phyloP scores from a whole-genome alignment of 148 eudicot species.

The Cornus kousa region DNA sequence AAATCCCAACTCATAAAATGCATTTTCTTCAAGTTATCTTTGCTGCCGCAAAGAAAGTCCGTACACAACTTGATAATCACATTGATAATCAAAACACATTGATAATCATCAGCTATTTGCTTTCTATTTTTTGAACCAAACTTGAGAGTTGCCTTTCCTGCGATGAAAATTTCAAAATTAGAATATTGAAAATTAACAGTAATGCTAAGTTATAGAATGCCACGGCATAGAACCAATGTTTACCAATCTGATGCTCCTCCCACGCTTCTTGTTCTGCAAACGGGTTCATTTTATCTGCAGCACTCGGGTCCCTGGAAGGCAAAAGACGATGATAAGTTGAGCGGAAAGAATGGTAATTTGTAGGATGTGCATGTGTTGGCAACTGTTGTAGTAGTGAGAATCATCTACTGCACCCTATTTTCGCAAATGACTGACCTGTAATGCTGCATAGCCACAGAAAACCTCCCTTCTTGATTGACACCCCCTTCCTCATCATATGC shows the following conservation, averaged over 20 bases:
- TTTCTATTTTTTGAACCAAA: slow-evolving; percentile 63
- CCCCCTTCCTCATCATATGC: slow-evolving; percentile 79
- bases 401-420: not conserved
- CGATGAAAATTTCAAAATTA: slow-evolving; percentile 18
- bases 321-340: not conserved
- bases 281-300: slow-evolving; percentile 90
- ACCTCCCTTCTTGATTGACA: slow-evolving; percentile 71
- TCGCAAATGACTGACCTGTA: slow-evolving; percentile 54
- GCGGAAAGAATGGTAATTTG: not conserved
- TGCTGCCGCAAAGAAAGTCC: too few relatives aligned
- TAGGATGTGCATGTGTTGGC: not conserved
- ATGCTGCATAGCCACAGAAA: slow-evolving; percentile 63
- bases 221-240: slow-evolving; percentile 4
- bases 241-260: slow-evolving; percentile 73
- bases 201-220: not conserved
- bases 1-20: too few relatives aligned
- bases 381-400: not conserved
- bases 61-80: too few relatives aligned
- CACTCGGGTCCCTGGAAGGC: slow-evolving; percentile 26
- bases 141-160: slow-evolving; percentile 88
- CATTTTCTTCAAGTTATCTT: too few relatives aligned
- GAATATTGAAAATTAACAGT: slow-evolving; percentile 2
- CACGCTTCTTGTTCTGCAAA: slow-evolving; percentile 77
- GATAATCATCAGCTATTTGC: slow-evolving; percentile 44
- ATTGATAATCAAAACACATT: too few relatives aligned